Evolutionary conservation across 352 stramenopile species (phyloP), one percentile per base, ranked within the genome.

Genomic region (Pythium sukuiense): DNA sequence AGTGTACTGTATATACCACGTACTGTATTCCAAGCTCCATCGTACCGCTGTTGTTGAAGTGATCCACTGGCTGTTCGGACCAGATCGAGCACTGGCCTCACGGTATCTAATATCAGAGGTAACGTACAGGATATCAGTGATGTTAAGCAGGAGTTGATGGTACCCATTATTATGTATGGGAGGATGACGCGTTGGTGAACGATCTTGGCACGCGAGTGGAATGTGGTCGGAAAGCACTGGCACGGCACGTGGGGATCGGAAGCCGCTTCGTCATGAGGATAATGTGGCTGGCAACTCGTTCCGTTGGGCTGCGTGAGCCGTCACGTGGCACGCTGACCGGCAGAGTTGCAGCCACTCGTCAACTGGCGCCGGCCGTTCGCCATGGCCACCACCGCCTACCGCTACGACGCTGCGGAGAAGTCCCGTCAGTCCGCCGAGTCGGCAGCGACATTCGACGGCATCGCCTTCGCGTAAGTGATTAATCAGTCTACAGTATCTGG

Each of bases 391-490:
- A 16, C 39, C 13, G 18, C 24, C 39, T 48, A 48, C 39, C 7
- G 6, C 14, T 48, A 48, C 39, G 39, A 48, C 39, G 39, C 39
- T 8, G 39, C 14, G 3, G 13, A 3, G 39, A 48, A 48, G 24
- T 16, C 13, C 6, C 39, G 39, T 5, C 39, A n/a, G 39, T 48
- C 39, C 6, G 39, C 16, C 18, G 26, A 52, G 20, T 20, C 55
- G 18, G 45, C 9, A 9, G 52, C 55, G 1, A 61, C 35, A 33
- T 45, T 13, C 50, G 27, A 32, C 20, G 46, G 49, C 27, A 27
- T 66, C 29, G 53, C 61, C 27, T 67, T 67, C 41, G 39, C 41
- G 61, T 67, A 41, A 43, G 61, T 62, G 11, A 20, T 20, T 14
- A 29, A 20, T 26, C 26, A 29, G 26, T n/a, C 16, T 6, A 24